Evolutionary conservation across 805 yeast genomes (phyloP).

Genomic region (Zygosaccharomyces kombuchaensis): DNA sequence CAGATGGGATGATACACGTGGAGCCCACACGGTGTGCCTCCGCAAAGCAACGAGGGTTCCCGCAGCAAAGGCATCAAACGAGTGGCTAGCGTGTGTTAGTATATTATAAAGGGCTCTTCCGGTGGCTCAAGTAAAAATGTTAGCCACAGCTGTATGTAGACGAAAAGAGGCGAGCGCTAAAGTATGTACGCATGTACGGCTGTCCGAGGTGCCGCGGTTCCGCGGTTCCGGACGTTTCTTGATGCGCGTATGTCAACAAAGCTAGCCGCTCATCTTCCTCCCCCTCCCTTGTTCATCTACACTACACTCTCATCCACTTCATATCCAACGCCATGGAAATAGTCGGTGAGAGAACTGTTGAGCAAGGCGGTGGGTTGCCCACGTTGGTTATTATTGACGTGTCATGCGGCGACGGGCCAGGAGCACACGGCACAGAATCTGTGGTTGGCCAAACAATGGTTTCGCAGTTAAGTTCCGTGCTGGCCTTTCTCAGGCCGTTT

Average conservation of each 20-base stretch:
- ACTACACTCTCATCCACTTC: not conserved
- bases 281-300: not conserved
- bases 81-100: too few relatives aligned
- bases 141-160: too few relatives aligned
- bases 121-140: too few relatives aligned
- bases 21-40: too few relatives aligned
- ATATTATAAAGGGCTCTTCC: too few relatives aligned
- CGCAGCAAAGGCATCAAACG: too few relatives aligned
- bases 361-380: not conserved
- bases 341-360: not conserved
- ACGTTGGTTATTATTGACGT: not conserved
- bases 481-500: not conserved
- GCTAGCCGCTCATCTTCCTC: conserved; percentile 1
- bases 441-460: not conserved
- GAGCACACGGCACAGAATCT: not conserved
- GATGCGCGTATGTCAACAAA: not conserved
- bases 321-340: not conserved
- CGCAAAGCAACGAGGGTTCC: too few relatives aligned
- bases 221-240: not conserved
- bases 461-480: not conserved
- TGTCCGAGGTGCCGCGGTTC: not conserved
- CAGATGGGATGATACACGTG: too few relatives aligned
- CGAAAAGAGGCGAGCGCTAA: too few relatives aligned
- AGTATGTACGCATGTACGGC: too few relatives aligned
- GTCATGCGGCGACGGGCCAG: conserved; percentile 5